These are phyloP conservation scores for Plasmodium cynomolgi DNA, from an alignment of 169 alveolate species.

Conservation along the genomic window DNA sequence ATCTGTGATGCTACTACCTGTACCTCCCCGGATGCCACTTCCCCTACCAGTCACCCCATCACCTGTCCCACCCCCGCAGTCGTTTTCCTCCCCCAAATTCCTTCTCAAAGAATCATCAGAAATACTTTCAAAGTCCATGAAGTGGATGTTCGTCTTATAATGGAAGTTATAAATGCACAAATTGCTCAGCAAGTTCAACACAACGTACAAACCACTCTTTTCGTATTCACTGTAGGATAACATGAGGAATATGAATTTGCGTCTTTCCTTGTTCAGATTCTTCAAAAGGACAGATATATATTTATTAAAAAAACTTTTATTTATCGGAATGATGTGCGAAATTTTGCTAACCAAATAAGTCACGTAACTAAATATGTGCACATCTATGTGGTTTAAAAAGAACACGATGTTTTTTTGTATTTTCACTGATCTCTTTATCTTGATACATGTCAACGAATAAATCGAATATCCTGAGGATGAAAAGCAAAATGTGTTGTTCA, in stretches of 20 bases:
- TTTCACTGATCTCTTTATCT: conserved; percentile 39
- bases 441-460: conserved; percentile 35
- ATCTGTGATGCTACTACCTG: not conserved
- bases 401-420: conserved; percentile 50
- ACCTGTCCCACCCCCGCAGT: not conserved
- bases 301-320: conserved; percentile 57
- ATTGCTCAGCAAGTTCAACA: conserved; percentile 22
- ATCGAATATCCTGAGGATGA: conserved; percentile 27
- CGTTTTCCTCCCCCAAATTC: conserved; percentile 3
- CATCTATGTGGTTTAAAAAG: conserved; percentile 41
- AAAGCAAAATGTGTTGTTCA: conserved; percentile 37
- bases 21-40: not conserved
- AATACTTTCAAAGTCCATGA: not conserved
- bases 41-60: not conserved
- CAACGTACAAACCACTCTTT: conserved; percentile 21
- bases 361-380: conserved; percentile 53
- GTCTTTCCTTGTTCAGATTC: conserved; percentile 57
- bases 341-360: conserved; percentile 44
- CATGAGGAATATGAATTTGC: conserved; percentile 38
- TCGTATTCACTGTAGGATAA: conserved; percentile 45
- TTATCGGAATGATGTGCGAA: conserved; percentile 38
- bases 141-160: conserved; percentile 33
- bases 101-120: not conserved
- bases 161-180: conserved; percentile 58
- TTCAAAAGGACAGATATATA: conserved; percentile 56